Conservation (phyloP, 2,329 filamentous ascomycete species). For the Samsoniella hepiali region DNA sequence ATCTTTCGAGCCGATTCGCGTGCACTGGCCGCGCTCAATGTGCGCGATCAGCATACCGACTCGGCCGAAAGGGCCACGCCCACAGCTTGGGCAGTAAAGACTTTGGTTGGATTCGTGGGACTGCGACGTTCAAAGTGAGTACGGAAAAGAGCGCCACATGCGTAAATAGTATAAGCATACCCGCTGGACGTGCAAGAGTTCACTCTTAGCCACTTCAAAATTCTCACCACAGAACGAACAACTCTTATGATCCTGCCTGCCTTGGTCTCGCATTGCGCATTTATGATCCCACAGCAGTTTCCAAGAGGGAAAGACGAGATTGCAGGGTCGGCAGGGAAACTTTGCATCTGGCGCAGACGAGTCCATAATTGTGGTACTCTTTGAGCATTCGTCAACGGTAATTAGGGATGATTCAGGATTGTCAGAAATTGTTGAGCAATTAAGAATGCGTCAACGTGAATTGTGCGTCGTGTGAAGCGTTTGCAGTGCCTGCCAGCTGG, state of each 20-base stretch:
- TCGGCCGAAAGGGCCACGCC: slow-evolving; percentile 33
- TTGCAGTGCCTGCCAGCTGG: background rate
- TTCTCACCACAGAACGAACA: slow-evolving; percentile 38
- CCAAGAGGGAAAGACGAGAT: slow-evolving; percentile 26
- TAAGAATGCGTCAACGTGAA: background rate
- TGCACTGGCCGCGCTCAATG: slow-evolving; percentile 43
- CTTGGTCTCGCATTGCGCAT: slow-evolving; percentile 25
- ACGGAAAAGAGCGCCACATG: background rate
- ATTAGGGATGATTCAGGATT: background rate
- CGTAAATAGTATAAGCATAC: slow-evolving; percentile 25
- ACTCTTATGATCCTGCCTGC: slow-evolving; percentile 31
- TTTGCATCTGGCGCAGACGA: background rate
- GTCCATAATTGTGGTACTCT: background rate
- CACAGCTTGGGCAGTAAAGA: slow-evolving; percentile 48
- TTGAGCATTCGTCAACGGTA: background rate
- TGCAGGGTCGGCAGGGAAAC: slow-evolving; percentile 31
- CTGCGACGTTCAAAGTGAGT: slow-evolving; percentile 25
- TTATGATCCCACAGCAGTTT: slow-evolving; percentile 31
- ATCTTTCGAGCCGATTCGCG: slow-evolving; percentile 30
- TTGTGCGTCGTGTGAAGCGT: background rate
- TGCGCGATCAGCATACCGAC: slow-evolving; percentile 42
- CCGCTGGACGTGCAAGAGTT: slow-evolving; percentile 35
- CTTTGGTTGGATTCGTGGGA: slow-evolving; percentile 38
- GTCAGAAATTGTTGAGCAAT: background rate
- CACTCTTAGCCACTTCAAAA: slow-evolving; percentile 33